These are phyloP conservation scores for Friedmanniomyces simplex DNA, from an alignment of 495 filamentous ascomycete species.

Conservation along the genomic window DNA sequence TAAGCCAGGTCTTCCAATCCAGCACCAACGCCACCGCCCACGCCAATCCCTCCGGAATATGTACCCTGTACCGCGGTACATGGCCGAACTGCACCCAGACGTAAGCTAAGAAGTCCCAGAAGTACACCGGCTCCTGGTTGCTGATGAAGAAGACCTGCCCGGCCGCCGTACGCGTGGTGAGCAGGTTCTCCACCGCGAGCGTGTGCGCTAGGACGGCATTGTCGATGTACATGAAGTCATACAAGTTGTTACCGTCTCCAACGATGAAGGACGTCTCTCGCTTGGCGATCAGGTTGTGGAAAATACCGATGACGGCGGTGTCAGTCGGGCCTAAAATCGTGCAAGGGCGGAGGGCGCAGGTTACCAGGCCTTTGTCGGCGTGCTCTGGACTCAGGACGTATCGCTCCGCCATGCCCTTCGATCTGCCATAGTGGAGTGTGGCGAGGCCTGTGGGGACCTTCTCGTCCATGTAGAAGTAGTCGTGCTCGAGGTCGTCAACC, in stretches of 20 bases:
- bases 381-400: conserved; percentile 43
- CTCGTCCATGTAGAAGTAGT: conserved; percentile 47
- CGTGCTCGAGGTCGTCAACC: conserved; percentile 42
- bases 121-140: conserved; percentile 51
- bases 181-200: conserved; percentile 49
- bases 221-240: conserved; percentile 51
- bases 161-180: conserved; percentile 44
- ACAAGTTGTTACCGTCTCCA: conserved; percentile 47
- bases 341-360: conserved; percentile 48
- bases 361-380: conserved; percentile 31
- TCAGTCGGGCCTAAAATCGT: conserved; percentile 50
- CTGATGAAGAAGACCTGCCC: conserved; percentile 55
- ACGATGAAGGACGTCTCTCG: conserved; percentile 47
- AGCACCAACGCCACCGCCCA: conserved; percentile 38
- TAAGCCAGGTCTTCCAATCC: conserved; percentile 45
- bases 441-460: conserved; percentile 38
- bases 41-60: conserved; percentile 43
- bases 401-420: conserved; percentile 48
- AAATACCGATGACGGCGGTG: conserved; percentile 40
- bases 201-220: conserved; percentile 55
- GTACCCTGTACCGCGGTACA: conserved; percentile 40
- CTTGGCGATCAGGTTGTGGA: conserved; percentile 48
- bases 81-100: conserved; percentile 53
- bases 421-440: conserved; percentile 49
- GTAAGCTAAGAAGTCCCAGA: conserved; percentile 49